Evolutionary conservation across 139 green algal genomes (phyloP), one percentile per base, ranked within the genome.

Genomic region (Pleodorina starrii): DNA sequence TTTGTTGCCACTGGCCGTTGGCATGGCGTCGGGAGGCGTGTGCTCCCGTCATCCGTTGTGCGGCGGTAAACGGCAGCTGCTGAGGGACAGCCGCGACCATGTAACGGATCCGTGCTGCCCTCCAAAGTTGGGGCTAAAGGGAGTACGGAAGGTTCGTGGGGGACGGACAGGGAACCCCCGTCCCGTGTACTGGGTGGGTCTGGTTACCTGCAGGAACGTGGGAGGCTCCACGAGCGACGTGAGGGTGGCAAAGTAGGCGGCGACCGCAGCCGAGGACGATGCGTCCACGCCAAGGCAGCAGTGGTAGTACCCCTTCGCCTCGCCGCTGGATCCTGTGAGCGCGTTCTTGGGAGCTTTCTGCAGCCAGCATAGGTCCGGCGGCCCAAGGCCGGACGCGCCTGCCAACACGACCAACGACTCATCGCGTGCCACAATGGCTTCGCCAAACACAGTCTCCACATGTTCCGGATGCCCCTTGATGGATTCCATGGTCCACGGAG

Each of bases 291-390:
- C 94, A 5, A 95, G 74, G 1, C 92, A 80, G 48, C 88, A 92
- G 60, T 96, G 94, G 57, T 94, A 96, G 71, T 94, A 95, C 21
- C 94, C 94, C n/a, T 90, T 83, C 2, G 91, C 69, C 14, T 94
- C 89, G 43, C 69, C 84, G 2, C 51, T 83, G 14, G 76, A 63
- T 3, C 46, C 51, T 0, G 82, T 73, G n/a, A 90, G 85, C 7
- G 84, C 63, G 19, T 68, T 73, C 35, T 90, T 93, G 5, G 82
- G 32, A 2, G 78, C 51, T 59, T 95, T 95, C 32, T 95, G 92
- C 25, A 96, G 80, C 93, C 93, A 96, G 90, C 91, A 95, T 25
- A 96, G 63, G 82, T 96, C 94, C 38, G 94, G 94, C 0, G 94
- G 94, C 0, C 93, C 94, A 19, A 96, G 79, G 7, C 92, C 92